Evolutionary conservation across 2,329 filamentous ascomycete species (phyloP), one percentile per base, ranked within the genome.

Genomic region (Phoma sp.): DNA sequence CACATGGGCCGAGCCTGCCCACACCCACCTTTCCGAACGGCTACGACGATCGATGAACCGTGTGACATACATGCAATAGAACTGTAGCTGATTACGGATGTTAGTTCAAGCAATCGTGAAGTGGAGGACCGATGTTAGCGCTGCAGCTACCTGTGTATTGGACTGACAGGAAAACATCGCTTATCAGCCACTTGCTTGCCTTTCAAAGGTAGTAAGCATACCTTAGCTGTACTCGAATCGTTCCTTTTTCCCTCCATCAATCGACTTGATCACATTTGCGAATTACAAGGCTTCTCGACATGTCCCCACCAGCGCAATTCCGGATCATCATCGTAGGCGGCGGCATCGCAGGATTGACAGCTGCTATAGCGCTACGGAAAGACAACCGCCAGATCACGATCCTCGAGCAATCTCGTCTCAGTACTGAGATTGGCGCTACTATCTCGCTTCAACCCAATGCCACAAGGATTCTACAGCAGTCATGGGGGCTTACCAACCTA

Each of bases 401-500:
- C 14, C 66, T 74, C 25, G 71, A 75, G 43, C 66, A 70, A 46
- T 74, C 71, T 37, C 53, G 60, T 11, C 51, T 71, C 4, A 65
- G 62, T 28, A 62, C 59, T 32, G 77, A 79, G 51, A 74, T 76
- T 6, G 77, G 77, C 2, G 76, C 76, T 1, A 68, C 75, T 7
- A 76, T 78, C 15, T 78, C 76, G 0, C 65, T 79, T 0, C 76
- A 79, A 40, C 77, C 76, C 0, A 78, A 79, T 58, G 77, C 77
- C 0, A 71, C 70, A 17, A 69, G 72, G 30, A 75, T 76, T 2
- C 57, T 76, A 7, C 54, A 66, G 6, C 39, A 65, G 7, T 42
- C 33, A 42, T 77, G 73, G 72, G 63, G 62, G 0, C 53, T 78
- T 1, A 57, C 61, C 12, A 42, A 53, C 17, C 60, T 70, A 7